Evolutionary conservation across 139 green algal genomes (phyloP).

Genomic region (Picochlorum sp.): DNA sequence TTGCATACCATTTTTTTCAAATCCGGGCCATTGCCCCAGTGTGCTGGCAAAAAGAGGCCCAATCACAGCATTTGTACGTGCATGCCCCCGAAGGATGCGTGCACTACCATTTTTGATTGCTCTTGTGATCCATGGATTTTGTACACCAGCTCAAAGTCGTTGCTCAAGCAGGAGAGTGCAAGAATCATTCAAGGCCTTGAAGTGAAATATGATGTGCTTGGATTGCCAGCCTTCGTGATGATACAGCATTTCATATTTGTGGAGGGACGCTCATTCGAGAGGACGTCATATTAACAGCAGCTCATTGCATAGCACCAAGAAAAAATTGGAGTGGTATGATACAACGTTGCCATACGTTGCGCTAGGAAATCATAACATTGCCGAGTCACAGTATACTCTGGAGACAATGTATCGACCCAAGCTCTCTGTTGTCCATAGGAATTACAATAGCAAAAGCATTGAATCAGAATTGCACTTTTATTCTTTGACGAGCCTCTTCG

Average conservation of each 20-base stretch:
- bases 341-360: not conserved
- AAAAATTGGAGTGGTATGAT: not conserved
- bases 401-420: not conserved
- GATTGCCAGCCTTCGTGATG: not conserved
- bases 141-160: no score
- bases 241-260: not conserved
- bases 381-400: not conserved
- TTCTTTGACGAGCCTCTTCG: not conserved
- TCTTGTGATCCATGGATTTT: no score
- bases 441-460: not conserved
- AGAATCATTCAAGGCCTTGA: no score
- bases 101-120: no score
- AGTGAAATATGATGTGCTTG: not conserved
- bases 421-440: not conserved
- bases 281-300: not conserved
- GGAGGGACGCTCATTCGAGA: not conserved
- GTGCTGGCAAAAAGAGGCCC: no score
- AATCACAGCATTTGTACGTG: no score
- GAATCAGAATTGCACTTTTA: not conserved
- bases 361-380: not conserved
- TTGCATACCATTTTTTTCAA: no score
- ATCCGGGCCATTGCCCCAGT: no score
- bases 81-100: no score
- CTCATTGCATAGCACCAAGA: not conserved
- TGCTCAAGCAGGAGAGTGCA: no score